Evolutionary conservation across 371 early-diverging fungal species (phyloP), one percentile per base, ranked within the genome.

Genomic region (Mucor irregularis): DNA sequence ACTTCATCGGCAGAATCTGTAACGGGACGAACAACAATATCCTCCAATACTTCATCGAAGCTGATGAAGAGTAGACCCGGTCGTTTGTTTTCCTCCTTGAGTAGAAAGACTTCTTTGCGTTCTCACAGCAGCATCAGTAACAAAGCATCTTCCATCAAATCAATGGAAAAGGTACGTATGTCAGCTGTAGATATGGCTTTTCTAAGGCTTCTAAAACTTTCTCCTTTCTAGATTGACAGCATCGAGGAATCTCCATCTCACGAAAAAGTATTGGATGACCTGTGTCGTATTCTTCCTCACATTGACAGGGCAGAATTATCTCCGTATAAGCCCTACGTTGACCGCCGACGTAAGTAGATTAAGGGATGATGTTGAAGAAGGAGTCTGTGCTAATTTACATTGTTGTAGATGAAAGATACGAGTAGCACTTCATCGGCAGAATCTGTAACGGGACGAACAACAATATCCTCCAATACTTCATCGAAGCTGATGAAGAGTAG

Each of bases 131-230:
- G 51, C 8, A 57, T 44, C 10, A 49, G 46, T 16, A 52, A 59
- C 24, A 51, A 62, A 25, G 10, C 46, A 17, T n/a, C 54, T 8
- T 67, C 70, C 2, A 38, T 53, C 11, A 43, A 49, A 35, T 66
- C 67, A n/a, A 24, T 59, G 30, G 70, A 69, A 29, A 73, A 67
- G 62, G 69, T 69, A 62, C 8, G 22, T 4, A 33, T n/a, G n/a
- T n/a, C n/a, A n/a, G n/a, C n/a, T n/a, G n/a, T n/a, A n/a, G n/a
- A n/a, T n/a, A n/a, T n/a, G n/a, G n/a, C n/a, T n/a, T n/a, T n/a
- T n/a, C n/a, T n/a, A n/a, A n/a, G n/a, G n/a, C n/a, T n/a, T n/a
- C 9, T 35, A n/a, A n/a, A n/a, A n/a, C n/a, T n/a, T n/a, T n/a
- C n/a, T n/a, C n/a, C n/a, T n/a, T 28, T 29, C 0, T 30, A 52